These are phyloP conservation scores for Nicotiana otophora DNA, from an alignment of 257 asterid species.

Conservation along the genomic window DNA sequence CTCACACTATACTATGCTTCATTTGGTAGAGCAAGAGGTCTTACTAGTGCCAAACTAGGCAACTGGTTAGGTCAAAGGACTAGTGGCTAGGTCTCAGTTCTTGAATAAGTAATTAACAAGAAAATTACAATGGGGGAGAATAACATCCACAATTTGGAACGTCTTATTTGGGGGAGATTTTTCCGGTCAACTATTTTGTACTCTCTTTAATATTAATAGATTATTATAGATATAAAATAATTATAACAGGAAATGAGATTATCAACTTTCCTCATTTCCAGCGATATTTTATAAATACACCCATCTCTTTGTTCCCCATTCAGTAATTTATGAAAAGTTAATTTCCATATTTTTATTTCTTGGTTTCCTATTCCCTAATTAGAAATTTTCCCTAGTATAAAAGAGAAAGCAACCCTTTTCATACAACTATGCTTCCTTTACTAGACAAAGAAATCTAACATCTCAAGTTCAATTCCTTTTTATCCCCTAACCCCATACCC, in stretches of 20 bases:
- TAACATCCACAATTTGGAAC: too few species aligned
- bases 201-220: too few species aligned
- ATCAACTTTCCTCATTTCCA: too few species aligned
- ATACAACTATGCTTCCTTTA: background rate
- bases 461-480: background rate
- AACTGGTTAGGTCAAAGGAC: background rate
- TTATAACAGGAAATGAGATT: too few species aligned
- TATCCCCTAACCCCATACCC: background rate
- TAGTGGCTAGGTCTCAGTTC: background rate
- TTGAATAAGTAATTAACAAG: background rate
- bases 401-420: background rate
- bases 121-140: too few species aligned
- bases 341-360: background rate
- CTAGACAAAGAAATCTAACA: slow-evolving; percentile 4
- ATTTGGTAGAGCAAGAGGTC: background rate
- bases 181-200: too few species aligned
- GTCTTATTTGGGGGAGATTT: too few species aligned
- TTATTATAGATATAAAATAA: too few species aligned
- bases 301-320: background rate
- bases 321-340: background rate
- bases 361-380: background rate
- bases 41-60: background rate
- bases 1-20: background rate
- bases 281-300: too few species aligned
- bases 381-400: background rate